Conservation (phyloP, 2,329 filamentous ascomycete species). For the Chrysoporthe cubensis region DNA sequence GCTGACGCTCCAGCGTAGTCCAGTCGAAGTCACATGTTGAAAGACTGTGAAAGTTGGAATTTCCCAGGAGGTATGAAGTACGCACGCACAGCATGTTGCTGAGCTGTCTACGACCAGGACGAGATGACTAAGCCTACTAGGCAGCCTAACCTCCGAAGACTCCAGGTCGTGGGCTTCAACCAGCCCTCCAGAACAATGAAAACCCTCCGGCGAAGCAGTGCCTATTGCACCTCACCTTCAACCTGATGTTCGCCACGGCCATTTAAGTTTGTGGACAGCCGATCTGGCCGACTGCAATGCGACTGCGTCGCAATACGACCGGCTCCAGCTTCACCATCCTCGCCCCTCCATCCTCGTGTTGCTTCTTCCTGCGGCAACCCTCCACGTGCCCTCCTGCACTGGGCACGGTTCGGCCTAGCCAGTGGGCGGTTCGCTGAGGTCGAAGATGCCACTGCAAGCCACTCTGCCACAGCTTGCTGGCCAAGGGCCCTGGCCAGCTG, state of each 20-base stretch:
- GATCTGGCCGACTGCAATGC: constrained; percentile 17
- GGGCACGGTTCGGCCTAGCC: no score
- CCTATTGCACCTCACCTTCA: not conserved
- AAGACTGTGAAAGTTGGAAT: not conserved
- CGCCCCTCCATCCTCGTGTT: not conserved
- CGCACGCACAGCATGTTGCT: no score
- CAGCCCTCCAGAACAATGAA: not conserved
- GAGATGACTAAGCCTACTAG: no score
- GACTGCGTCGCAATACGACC: constrained; percentile 22
- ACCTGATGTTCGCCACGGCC: not conserved
- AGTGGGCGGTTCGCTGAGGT: constrained; percentile 5
- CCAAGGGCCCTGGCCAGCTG: not conserved
- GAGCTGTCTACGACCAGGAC: no score
- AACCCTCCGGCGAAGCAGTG: not conserved
- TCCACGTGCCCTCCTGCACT: not conserved
- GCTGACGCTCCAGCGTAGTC: constrained; percentile 8
- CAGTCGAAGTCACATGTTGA: not conserved
- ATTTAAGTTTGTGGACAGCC: not conserved
- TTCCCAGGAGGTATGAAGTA: no score
- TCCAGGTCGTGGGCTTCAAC: no score
- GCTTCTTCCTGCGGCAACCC: not conserved
- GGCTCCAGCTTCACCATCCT: not conserved
- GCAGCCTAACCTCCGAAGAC: no score
- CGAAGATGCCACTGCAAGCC: not conserved
- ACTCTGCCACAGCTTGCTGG: not conserved